Evolutionary conservation across 2,329 filamentous ascomycete species (phyloP).

Genomic region (Clonostachys chloroleuca): DNA sequence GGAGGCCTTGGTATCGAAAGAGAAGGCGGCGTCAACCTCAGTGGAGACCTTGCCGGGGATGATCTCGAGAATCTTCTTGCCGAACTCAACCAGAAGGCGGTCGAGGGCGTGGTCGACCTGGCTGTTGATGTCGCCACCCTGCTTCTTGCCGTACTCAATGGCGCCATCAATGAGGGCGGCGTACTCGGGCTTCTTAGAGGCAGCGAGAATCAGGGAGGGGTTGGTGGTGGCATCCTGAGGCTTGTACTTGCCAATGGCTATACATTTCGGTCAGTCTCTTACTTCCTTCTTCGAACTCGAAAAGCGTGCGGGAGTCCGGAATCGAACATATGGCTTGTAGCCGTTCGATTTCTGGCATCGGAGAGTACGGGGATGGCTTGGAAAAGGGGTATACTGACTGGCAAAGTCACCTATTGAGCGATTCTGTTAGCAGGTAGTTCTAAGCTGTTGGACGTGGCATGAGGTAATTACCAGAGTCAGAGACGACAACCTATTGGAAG

Average conservation of each 20-base stretch:
- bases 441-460: neutral
- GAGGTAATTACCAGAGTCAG: slow-evolving; percentile 78
- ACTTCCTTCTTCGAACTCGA: too few species aligned
- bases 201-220: slow-evolving; percentile 96
- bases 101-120: slow-evolving; percentile 91
- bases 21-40: slow-evolving; percentile 94
- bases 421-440: slow-evolving; percentile 19
- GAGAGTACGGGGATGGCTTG: neutral
- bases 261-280: slow-evolving; percentile 20
- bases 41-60: slow-evolving; percentile 98
- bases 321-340: neutral
- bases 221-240: slow-evolving; percentile 99
- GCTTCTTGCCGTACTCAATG: slow-evolving; percentile 78
- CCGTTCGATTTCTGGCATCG: slow-evolving; percentile 5
- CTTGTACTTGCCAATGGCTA: slow-evolving; percentile 99
- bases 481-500: slow-evolving; percentile 76
- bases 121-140: slow-evolving; percentile 64
- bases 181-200: slow-evolving; percentile 97
- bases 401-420: slow-evolving; percentile 63
- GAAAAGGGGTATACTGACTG: slow-evolving; percentile 48
- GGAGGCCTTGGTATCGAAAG: slow-evolving; percentile 89
- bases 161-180: slow-evolving; percentile 85
- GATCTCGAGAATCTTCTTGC: slow-evolving; percentile 94
- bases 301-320: too few species aligned
- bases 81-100: slow-evolving; percentile 94